Conservation (phyloP, 73 alveolate genomes). For the Paramecium bursaria region DNA sequence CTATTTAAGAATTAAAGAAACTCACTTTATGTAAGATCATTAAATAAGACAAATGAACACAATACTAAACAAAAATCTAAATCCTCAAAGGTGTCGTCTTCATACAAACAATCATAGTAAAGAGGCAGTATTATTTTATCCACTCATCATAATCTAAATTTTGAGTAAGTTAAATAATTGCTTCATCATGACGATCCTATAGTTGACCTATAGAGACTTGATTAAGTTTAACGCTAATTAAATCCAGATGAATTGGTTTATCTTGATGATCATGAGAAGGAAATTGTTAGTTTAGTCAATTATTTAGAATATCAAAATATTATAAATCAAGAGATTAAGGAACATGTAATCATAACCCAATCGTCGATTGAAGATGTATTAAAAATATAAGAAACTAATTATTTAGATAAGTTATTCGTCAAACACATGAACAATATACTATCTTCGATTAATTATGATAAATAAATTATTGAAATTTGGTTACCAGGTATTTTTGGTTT, state of each 20-base stretch:
- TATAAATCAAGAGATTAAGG: background rate
- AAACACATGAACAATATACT: conserved; percentile 3
- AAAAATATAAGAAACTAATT: conserved; percentile 13
- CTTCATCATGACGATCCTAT: background rate
- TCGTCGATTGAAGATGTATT: conserved; percentile 47
- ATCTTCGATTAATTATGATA: conserved; percentile 29
- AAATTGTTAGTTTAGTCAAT: background rate
- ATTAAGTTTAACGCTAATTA: background rate
- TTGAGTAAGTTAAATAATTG: conserved; percentile 5
- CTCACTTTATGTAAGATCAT: background rate
- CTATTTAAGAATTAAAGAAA: conserved; percentile 14
- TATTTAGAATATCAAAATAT: conserved; percentile 29
- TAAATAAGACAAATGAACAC: too few species aligned
- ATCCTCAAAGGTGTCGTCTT: background rate
- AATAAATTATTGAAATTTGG: conserved; percentile 1
- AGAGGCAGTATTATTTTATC: background rate
- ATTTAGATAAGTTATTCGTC: background rate
- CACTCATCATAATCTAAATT: background rate
- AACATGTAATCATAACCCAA: background rate
- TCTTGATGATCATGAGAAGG: background rate
- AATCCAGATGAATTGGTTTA: conserved; percentile 5
- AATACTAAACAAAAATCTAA: background rate
- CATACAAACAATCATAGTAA: background rate
- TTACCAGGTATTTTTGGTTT: conserved; percentile 63
- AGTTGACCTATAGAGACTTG: conserved; percentile 6